Evolutionary conservation across 176 grass and related monocot genomes (phyloP).

Genomic region (Tillandsia fasciculata): DNA sequence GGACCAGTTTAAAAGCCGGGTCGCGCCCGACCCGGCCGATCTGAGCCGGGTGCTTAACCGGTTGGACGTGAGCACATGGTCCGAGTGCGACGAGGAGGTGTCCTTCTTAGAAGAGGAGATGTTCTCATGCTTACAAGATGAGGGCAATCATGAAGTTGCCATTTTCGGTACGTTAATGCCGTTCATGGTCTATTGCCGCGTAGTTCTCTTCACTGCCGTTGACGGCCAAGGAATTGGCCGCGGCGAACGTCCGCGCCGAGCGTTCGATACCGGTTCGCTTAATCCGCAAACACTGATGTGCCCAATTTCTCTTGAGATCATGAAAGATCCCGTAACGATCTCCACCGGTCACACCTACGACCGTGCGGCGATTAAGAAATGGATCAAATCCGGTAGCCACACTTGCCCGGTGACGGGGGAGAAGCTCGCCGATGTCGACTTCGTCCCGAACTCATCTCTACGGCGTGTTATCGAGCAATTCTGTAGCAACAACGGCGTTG

Average conservation of each 20-base stretch:
- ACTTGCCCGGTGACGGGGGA: conserved; percentile 84
- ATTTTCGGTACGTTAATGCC: conserved; percentile 37
- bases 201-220: conserved; percentile 47
- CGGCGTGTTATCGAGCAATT: conserved; percentile 43
- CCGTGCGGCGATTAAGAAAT: conserved; percentile 56
- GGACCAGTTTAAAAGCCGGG: conserved; percentile 47
- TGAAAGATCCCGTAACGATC: conserved; percentile 77
- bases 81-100: conserved; percentile 61
- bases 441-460: conserved; percentile 58
- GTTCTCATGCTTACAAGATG: conserved; percentile 2
- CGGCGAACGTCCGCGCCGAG: conserved; percentile 5
- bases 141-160: conserved; percentile 18
- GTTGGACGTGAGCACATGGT: conserved; percentile 49
- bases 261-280: conserved; percentile 33
- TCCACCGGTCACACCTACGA: conserved; percentile 87
- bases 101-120: conserved; percentile 38
- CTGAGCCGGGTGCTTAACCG: conserved; percentile 43
- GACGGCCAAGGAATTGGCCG: conserved; percentile 14
- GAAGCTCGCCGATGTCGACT: conserved; percentile 32
- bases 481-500: conserved; percentile 30
- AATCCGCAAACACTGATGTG: conserved; percentile 48
- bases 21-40: conserved; percentile 35
- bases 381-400: conserved; percentile 40
- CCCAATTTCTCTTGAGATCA: conserved; percentile 80
- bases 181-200: conserved; percentile 76